phyloP scores from a whole-genome alignment of 208 protist genomes.

The Tritrichomonas musculus region DNA sequence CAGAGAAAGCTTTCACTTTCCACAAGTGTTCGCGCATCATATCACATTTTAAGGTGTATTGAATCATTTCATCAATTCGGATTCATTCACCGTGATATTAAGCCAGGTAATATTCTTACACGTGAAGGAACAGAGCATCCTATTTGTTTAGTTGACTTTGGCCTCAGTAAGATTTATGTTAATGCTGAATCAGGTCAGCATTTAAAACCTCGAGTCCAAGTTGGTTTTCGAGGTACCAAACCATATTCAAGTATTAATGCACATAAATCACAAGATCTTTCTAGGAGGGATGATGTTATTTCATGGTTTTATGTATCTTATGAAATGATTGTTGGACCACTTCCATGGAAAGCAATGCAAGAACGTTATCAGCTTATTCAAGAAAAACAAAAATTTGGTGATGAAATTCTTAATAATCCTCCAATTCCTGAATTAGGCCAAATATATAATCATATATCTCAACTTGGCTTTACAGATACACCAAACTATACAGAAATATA shows the following conservation, averaged over 20 bases:
- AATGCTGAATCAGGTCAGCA: background rate
- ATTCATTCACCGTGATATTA: constrained; percentile 23
- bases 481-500: constrained; percentile 15
- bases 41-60: background rate
- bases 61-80: constrained; percentile 13
- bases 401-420: no score
- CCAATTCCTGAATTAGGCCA: background rate
- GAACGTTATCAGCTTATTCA: background rate
- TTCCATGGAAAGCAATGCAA: background rate
- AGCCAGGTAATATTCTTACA: background rate
- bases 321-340: background rate
- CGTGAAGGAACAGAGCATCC: background rate
- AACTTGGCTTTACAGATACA: background rate
- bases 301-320: constrained; percentile 17
- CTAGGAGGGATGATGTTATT: background rate
- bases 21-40: background rate
- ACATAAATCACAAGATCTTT: background rate
- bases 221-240: background rate
- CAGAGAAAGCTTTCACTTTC: background rate
- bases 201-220: background rate
- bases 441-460: background rate
- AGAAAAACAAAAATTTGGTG: background rate
- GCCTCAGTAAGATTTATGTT: background rate
- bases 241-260: background rate
- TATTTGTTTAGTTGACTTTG: constrained; percentile 18